A percentile compares a stretch with the other conserved stretches of the same genome.
Evolutionary conservation across 257 asterid genomes (phyloP).

Genomic region (Fraxinus quadrangulata): DNA sequence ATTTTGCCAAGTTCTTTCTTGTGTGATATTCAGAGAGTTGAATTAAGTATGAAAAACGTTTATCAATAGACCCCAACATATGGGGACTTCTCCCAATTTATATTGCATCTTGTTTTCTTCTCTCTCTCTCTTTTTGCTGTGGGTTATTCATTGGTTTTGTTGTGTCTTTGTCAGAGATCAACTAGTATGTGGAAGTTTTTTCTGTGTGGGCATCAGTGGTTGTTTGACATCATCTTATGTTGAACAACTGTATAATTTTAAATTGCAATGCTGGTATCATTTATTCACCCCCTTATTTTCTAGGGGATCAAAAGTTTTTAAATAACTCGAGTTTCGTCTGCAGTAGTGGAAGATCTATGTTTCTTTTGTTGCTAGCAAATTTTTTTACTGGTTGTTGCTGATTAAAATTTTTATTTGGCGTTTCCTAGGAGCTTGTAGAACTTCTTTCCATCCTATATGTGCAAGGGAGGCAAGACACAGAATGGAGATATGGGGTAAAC

Average conservation of each 20-base stretch:
- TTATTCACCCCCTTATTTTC: not conserved
- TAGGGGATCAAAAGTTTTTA: not conserved
- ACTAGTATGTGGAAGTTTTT: not conserved
- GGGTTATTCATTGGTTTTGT: not conserved
- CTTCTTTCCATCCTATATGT: conserved; percentile 96
- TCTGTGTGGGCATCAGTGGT: conserved; percentile 5
- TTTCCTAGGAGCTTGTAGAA: conserved; percentile 92
- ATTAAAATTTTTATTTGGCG: conserved; percentile 36
- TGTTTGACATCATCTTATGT: conserved; percentile 10
- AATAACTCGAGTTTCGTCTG: not conserved
- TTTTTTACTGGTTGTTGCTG: conserved; percentile 28
- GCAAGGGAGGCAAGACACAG: conserved; percentile 93
- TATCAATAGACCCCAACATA: not conserved
- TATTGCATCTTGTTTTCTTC: not conserved
- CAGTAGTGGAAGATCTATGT: conserved; percentile 11
- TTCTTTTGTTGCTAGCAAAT: not conserved
- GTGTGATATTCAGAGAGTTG: not conserved
- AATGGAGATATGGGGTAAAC: conserved; percentile 99
- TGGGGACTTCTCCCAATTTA: not conserved
- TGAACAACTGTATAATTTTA: not conserved
- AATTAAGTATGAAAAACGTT: not conserved
- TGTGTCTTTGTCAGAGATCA: not conserved
- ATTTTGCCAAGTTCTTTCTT: not conserved
- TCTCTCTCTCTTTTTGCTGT: not conserved
- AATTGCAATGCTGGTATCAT: not conserved